Evolutionary conservation across 2,329 filamentous ascomycete genomes (phyloP), one percentile per base, ranked within the genome.

Genomic region (Salinomyces thailandicus): DNA sequence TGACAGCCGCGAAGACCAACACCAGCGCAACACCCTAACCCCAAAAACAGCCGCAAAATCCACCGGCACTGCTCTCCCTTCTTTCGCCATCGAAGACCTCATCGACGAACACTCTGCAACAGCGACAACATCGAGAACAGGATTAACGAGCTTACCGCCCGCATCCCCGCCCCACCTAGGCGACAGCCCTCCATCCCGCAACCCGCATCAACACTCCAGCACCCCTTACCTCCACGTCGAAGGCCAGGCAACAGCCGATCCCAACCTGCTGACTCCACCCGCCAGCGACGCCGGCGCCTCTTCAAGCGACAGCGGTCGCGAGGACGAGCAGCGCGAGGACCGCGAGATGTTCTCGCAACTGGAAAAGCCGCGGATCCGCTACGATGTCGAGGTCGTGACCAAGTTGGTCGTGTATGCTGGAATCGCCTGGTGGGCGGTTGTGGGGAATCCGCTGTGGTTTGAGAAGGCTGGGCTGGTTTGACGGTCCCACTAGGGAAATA

Each of bases 321-420:
- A 67, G 19, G 57, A 57, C 11, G 54, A 57, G 18, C 50, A 48
- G 29, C 22, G 22, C 22, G 22, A 26, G 22, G 61, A 60, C 17
- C 62, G 59, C 48, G 82, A 93, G 56, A 79, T 96, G 59, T 95
- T 96, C 60, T 81, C 79, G 30, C 77, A 73, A 55, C 69, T 96
- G 37, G 79, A 86, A 45, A 85, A 81, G 62, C 86, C 91, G 33
- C 77, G 91, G 48, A 87, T 95, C 41, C 72, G 87, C 50, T 98
- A 96, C 55, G 91, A 98, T 62, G 89, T 96, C n/a, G 91, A 98
- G 61, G 89, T 98, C 26, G 82, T 98, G 24, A 96, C 91, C 4
- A 96, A 95, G 63, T 62, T 98, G 42, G 82, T 98, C 51, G 85
- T 98, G 16, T 98, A 98, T 64, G 74, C 81, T 41, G 91, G 85